Evolutionary conservation across 2,329 filamentous ascomycete genomes (phyloP).

Genomic region (Talaromyces marneffei): DNA sequence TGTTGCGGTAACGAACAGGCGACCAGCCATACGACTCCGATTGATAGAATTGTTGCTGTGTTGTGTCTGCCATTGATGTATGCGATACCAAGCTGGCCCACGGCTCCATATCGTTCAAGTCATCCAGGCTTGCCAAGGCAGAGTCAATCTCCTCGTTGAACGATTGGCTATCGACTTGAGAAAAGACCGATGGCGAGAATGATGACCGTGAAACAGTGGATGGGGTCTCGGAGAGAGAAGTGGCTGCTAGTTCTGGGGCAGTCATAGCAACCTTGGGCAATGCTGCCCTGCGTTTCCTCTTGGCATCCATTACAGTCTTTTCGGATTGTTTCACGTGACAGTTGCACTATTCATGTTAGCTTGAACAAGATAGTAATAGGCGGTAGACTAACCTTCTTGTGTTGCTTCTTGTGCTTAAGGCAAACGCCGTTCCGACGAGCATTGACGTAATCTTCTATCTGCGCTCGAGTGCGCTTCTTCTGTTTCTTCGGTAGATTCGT

Average conservation of each 20-base stretch:
- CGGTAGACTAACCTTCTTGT: constrained; percentile 33
- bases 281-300: neutral
- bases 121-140: neutral
- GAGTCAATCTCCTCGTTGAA: constrained; percentile 1
- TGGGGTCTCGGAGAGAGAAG: neutral
- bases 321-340: constrained; percentile 30
- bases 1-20: neutral
- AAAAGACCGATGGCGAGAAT: neutral
- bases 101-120: neutral
- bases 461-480: constrained; percentile 36
- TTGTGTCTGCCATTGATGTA: neutral
- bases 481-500: constrained; percentile 40
- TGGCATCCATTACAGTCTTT: neutral
- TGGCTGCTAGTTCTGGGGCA: neutral
- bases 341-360: constrained; percentile 31
- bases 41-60: neutral
- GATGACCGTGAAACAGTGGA: constrained; percentile 2
- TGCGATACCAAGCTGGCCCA: neutral
- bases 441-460: constrained; percentile 41
- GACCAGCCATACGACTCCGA: neutral
- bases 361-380: neutral
- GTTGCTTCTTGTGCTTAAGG: constrained; percentile 40
- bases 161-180: neutral
- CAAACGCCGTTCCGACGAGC: constrained; percentile 40
- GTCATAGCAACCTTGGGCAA: neutral